Conservation (phyloP, 2,329 filamentous ascomycete genomes). For the Calonectria honghensis region DNA sequence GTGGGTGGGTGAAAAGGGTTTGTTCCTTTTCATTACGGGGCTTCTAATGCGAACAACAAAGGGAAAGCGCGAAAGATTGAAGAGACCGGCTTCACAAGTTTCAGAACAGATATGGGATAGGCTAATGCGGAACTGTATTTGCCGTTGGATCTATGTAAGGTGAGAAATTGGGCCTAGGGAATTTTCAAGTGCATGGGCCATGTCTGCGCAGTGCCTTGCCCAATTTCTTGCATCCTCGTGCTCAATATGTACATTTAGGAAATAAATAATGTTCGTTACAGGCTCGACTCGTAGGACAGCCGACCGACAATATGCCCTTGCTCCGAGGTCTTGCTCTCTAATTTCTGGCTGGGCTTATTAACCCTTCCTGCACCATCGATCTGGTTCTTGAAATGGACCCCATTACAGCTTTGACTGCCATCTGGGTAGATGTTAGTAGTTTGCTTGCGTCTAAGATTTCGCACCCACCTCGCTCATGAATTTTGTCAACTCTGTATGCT, state of each 20-base stretch:
- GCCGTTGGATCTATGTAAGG: background rate
- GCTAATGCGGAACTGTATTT: background rate
- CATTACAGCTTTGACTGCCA: constrained; percentile 5
- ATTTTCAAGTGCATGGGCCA: background rate
- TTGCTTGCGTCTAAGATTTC: background rate
- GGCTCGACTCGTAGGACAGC: too few relatives aligned
- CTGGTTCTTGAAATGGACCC: background rate
- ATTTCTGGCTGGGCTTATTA: background rate
- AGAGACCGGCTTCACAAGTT: too few relatives aligned
- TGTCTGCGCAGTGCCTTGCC: background rate
- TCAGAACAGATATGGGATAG: too few relatives aligned
- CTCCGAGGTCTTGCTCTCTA: too few relatives aligned
- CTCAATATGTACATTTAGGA: background rate
- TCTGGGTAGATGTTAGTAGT: background rate
- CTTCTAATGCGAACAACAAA: too few relatives aligned
- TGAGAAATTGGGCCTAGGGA: background rate
- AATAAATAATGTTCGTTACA: background rate
- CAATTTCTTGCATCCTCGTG: background rate
- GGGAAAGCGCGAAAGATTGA: too few relatives aligned
- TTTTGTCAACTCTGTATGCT: background rate
- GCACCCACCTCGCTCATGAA: constrained; percentile 9
- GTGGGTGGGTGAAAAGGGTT: too few relatives aligned
- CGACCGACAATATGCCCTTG: too few relatives aligned
- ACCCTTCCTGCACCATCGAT: constrained; percentile 4
- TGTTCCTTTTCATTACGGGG: too few relatives aligned